Conservation (phyloP, 495 filamentous ascomycete genomes). For the Neurospora cerealis region DNA sequence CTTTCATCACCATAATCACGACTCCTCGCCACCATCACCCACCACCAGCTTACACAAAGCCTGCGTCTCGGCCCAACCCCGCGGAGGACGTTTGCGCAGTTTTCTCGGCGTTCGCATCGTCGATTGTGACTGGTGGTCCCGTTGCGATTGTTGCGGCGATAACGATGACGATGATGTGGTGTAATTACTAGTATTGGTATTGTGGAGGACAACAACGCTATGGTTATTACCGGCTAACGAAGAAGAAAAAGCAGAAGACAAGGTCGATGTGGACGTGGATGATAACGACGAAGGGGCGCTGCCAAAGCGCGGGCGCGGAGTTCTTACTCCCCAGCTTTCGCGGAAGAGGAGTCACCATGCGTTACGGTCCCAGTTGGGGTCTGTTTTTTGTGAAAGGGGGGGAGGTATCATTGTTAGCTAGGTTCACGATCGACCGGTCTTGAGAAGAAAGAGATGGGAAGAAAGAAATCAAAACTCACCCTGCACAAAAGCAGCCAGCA, state of each 20-base stretch:
- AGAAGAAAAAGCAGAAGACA: not conserved
- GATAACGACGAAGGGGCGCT: slow-evolving; percentile 11
- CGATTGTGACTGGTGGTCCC: not conserved
- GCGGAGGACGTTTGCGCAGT: slow-evolving; percentile 37
- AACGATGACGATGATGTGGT: slow-evolving; percentile 1
- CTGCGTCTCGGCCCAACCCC: slow-evolving; percentile 22
- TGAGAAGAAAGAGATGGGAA: not conserved
- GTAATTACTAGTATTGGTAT: not conserved
- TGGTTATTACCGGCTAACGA: not conserved
- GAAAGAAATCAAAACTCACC: slow-evolving; percentile 44
- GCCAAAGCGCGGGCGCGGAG: slow-evolving; percentile 16
- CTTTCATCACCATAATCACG: not conserved
- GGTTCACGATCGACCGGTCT: not conserved
- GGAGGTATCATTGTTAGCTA: not conserved
- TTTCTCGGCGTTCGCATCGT: slow-evolving; percentile 26
- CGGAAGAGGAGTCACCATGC: slow-evolving; percentile 48
- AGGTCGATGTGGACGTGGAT: not conserved
- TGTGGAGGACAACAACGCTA: not conserved
- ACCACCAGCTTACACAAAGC: slow-evolving; percentile 16
- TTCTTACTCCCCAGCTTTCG: slow-evolving; percentile 4
- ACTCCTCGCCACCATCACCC: not conserved
- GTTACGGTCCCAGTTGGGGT: slow-evolving; percentile 71
- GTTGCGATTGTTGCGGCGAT: slow-evolving; percentile 13
- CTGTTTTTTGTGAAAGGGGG: slow-evolving; percentile 20
- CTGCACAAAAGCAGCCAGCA: slow-evolving; percentile 90